phyloP scores from a whole-genome alignment of 1,284 basidiomycete genomes.

The Apiotrichum gracile region DNA sequence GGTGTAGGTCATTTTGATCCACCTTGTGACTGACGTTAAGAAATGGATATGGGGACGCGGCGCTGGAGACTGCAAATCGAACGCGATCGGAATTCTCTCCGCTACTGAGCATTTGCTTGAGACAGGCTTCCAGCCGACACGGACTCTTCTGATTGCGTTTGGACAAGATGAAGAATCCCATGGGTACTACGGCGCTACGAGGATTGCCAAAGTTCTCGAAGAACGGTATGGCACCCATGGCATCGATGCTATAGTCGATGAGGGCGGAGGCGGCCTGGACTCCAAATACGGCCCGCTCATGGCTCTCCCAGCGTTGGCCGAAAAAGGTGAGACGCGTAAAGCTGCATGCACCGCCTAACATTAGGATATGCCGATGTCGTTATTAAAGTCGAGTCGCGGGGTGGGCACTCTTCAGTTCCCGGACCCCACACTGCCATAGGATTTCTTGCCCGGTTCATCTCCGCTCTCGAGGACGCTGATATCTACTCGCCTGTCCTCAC shows the following conservation, averaged over 20 bases:
- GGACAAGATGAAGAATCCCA: slow-evolving; percentile 14
- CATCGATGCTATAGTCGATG: slow-evolving; percentile 11
- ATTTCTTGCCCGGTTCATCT: slow-evolving; percentile 42
- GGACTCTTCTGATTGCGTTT: slow-evolving; percentile 11
- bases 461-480: slow-evolving; percentile 38
- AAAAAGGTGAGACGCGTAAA: slow-evolving; percentile 8
- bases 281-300: slow-evolving; percentile 8
- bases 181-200: slow-evolving; percentile 2
- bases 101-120: slow-evolving; percentile 8
- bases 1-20: neutral
- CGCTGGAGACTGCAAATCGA: slow-evolving; percentile 13
- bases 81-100: slow-evolving; percentile 12
- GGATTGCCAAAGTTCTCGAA: slow-evolving; percentile 1
- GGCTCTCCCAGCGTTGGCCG: slow-evolving; percentile 9
- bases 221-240: slow-evolving; percentile 11
- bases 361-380: slow-evolving; percentile 9
- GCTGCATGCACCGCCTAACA: neutral
- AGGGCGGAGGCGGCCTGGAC: slow-evolving; percentile 9
- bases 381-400: slow-evolving; percentile 41
- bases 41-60: slow-evolving; percentile 17
- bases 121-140: slow-evolving; percentile 1
- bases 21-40: neutral
- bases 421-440: slow-evolving; percentile 43
- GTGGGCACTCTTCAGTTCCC: slow-evolving; percentile 45
- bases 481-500: slow-evolving; percentile 40